Conservation (phyloP, 108 stramenopile genomes). For the Pseudonitzschia multistriata region DNA sequence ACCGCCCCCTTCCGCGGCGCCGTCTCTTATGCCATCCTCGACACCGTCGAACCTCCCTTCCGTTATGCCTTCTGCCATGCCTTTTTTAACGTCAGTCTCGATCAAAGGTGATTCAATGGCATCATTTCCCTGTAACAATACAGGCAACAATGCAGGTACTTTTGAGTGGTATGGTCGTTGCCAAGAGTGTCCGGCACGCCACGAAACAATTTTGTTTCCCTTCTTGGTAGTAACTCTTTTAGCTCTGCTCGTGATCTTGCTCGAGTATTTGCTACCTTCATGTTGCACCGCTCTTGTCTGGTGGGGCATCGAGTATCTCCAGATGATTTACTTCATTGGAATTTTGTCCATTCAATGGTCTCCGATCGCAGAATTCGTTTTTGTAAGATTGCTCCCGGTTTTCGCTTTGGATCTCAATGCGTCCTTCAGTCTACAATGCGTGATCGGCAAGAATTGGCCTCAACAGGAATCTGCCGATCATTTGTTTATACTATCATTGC, state of each 20-base stretch:
- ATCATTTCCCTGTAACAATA: not conserved
- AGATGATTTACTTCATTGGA: conserved; percentile 21
- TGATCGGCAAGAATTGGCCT: conserved; percentile 3
- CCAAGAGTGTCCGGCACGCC: conserved; percentile 15
- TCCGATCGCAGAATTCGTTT: conserved; percentile 10
- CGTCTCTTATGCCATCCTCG: conserved; percentile 3
- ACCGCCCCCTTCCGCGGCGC: not conserved
- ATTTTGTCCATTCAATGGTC: conserved; percentile 16
- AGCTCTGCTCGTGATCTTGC: not conserved
- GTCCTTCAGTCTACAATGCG: conserved; percentile 25
- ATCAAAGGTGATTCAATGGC: not conserved
- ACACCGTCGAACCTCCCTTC: not conserved
- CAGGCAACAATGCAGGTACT: not conserved
- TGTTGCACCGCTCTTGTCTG: conserved; percentile 13
- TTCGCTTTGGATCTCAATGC: conserved; percentile 29
- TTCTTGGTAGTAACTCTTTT: conserved; percentile 11
- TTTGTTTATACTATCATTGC: conserved; percentile 8
- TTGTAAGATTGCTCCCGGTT: conserved; percentile 19
- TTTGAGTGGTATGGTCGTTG: conserved; percentile 30
- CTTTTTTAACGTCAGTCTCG: not conserved
- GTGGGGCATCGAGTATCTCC: conserved; percentile 32
- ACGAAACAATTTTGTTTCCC: conserved; percentile 17
- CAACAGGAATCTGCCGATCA: conserved; percentile 10
- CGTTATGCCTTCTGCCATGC: not conserved
- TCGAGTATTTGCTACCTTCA: not conserved